A percentile compares a stretch with the other conserved stretches of the same genome.
These are phyloP conservation scores for Didymellaceae sp. DNA, from an alignment of 2,329 filamentous ascomycete species.

Conservation along the genomic window DNA sequence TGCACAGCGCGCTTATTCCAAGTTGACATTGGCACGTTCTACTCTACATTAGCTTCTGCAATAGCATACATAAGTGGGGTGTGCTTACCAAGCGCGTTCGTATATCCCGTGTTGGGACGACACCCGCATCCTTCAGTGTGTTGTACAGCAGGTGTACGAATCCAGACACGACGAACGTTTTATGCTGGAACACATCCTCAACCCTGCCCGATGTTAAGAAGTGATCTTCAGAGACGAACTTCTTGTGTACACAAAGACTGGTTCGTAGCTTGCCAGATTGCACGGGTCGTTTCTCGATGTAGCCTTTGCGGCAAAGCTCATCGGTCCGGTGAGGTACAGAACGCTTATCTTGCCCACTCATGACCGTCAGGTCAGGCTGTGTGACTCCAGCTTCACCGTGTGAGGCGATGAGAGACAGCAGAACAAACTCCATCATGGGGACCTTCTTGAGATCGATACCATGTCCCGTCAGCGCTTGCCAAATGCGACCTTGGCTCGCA, in stretches of 20 bases:
- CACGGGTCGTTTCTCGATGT: constrained; percentile 62
- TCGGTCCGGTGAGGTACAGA: constrained; percentile 69
- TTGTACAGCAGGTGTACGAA: constrained; percentile 58
- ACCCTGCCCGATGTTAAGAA: constrained; percentile 36
- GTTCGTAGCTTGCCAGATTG: constrained; percentile 57
- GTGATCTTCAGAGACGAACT: constrained; percentile 52
- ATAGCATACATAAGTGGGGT: not conserved
- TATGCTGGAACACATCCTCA: constrained; percentile 44
- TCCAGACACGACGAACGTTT: constrained; percentile 56
- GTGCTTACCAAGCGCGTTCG: constrained; percentile 54
- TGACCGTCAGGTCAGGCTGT: constrained; percentile 61
- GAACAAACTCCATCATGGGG: constrained; percentile 60
- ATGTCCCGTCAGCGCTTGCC: constrained; percentile 67
- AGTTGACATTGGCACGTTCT: constrained; percentile 42
- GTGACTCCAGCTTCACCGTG: constrained; percentile 61
- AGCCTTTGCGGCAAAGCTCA: constrained; percentile 62
- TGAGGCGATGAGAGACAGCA: constrained; percentile 65
- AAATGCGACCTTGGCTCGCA: constrained; percentile 63
- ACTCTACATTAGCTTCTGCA: constrained; percentile 20
- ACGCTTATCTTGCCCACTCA: constrained; percentile 69
- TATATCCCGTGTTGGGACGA: constrained; percentile 61
- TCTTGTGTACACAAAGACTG: constrained; percentile 62
- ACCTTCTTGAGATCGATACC: constrained; percentile 62
- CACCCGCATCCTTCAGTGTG: constrained; percentile 56
- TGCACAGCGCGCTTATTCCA: constrained; percentile 50